Base-by-base conservation (phyloP, 306 rosid species). In the Senna siamea region DNA sequence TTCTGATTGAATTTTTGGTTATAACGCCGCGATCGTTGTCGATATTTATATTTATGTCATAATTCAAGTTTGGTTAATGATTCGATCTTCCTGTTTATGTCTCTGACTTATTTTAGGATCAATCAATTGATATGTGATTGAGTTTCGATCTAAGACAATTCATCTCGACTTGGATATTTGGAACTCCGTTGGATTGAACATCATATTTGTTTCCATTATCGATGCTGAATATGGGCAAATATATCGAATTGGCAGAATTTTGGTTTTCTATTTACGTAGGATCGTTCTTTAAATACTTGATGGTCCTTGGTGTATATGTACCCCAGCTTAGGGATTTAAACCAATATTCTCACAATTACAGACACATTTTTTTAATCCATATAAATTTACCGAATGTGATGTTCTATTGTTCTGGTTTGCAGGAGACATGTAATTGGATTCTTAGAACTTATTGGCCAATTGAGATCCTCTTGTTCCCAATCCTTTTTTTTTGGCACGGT, bases 41-140 rank as follows among this genome's bases (percentile, higher is more conserved):
- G 85, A 65, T 76, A 78, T 81, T 38, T 50, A 72, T 7, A 41
- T 9, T 41, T 41, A 41, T 9, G 0, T 41, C 13, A 41, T 1
- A 41, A 41, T 41, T 41, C 13, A 6, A 14, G 8, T n/a, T 48
- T 48, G 4, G 2, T 44, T 15, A 0, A 48, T 48, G 53, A 2
- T 48, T 48, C 20, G 53, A 48, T 15, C 20, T 15, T 12, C 2
- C 53, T 6, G 19, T n/a, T 5, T 48, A 1, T 56, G 30, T 62
- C 30, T 23, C 5, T 15, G 14, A 32, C 48, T 56, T n/a, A 50
- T 2, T 53, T 28, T 79, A 35, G 5, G 5, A 14, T 14, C 20
- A 9, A 22, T 30, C 1, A 6, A 12, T 57, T 26, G 63, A 37
- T 28, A 13, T 22, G n/a, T 26, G 63, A 23, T 56, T 56, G 19